phyloP scores from a whole-genome alignment of 2,329 filamentous ascomycete species.

The Parascedosporium putredinis region DNA sequence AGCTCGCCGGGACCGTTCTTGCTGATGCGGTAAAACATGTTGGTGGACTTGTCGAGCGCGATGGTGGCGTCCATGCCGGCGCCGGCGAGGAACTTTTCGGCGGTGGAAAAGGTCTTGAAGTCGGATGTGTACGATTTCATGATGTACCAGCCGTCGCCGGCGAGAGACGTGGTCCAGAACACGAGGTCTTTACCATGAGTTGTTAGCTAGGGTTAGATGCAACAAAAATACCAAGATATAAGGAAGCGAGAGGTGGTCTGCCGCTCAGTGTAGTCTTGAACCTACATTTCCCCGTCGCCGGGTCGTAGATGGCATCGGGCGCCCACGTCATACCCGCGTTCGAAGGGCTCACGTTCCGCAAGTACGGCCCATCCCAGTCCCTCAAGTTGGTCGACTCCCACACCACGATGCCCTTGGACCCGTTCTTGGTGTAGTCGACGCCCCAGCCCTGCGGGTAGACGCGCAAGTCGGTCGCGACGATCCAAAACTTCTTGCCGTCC shows the following conservation, averaged over 20 bases:
- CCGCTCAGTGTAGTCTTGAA: too few species aligned
- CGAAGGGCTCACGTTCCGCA: slow-evolving; percentile 26
- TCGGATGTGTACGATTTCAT: slow-evolving; percentile 11
- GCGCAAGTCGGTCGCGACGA: slow-evolving; percentile 28
- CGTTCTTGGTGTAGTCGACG: slow-evolving; percentile 10
- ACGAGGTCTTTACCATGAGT: neutral
- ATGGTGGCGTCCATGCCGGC: slow-evolving; percentile 13
- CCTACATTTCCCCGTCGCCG: slow-evolving; percentile 8
- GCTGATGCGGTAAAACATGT: slow-evolving; percentile 10
- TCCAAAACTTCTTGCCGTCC: slow-evolving; percentile 26
- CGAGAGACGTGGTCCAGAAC: slow-evolving; percentile 6
- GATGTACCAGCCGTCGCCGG: slow-evolving; percentile 12
- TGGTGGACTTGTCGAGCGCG: slow-evolving; percentile 3
- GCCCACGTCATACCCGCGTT: slow-evolving; percentile 31
- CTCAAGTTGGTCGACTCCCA: slow-evolving; percentile 30
- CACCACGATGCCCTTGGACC: slow-evolving; percentile 25
- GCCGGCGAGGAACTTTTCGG: slow-evolving; percentile 8
- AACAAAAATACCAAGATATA: too few species aligned
- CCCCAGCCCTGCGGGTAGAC: slow-evolving; percentile 21
- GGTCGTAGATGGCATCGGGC: slow-evolving; percentile 27
- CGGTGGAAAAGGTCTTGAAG: slow-evolving; percentile 11
- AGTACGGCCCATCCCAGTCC: slow-evolving; percentile 27
- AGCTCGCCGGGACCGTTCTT: slow-evolving; percentile 13
- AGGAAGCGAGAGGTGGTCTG: too few species aligned
- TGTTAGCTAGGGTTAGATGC: too few species aligned